Conservation (phyloP, 164 flowering plant genomes). For the Buxus sempervirens region DNA sequence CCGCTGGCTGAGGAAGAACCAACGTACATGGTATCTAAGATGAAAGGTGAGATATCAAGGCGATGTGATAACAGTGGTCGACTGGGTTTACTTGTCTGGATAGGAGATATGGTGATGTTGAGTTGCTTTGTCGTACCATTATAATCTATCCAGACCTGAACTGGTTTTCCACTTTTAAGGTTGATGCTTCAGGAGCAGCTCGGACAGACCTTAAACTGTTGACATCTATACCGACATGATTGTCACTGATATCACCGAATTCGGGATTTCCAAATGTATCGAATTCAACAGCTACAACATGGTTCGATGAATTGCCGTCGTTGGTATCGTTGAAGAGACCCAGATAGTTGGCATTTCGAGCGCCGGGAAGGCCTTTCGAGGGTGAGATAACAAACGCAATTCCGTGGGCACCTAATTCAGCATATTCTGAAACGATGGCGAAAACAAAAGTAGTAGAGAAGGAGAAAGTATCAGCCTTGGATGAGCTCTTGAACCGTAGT, state of each 20-base stretch:
- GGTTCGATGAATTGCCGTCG: neutral
- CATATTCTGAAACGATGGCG: neutral
- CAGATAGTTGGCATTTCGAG: neutral
- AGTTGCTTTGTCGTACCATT: constrained; percentile 6
- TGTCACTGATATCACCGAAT: constrained; percentile 2
- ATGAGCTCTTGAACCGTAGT: constrained; percentile 7
- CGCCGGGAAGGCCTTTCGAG: neutral
- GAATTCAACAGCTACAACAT: constrained; percentile 3
- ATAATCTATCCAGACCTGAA: constrained; percentile 21
- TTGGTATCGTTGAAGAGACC: neutral
- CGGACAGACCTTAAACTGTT: neutral
- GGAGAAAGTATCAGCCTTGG: constrained; percentile 1
- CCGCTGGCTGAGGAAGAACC: constrained; percentile 16
- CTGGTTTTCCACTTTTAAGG: neutral
- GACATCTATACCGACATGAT: constrained; percentile 6
- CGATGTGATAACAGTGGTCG: constrained; percentile 13
- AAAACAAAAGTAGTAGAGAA: constrained; percentile 12
- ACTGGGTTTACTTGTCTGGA: constrained; percentile 5
- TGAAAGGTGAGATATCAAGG: neutral
- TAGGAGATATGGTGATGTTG: constrained; percentile 18
- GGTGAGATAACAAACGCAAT: constrained; percentile 1
- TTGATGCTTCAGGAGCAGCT: neutral
- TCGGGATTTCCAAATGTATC: neutral
- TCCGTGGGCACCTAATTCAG: neutral
- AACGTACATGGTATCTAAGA: constrained; percentile 11